phyloP scores from a whole-genome alignment of 1,284 basidiomycete species.

The Cryptococcus wingfieldii region DNA sequence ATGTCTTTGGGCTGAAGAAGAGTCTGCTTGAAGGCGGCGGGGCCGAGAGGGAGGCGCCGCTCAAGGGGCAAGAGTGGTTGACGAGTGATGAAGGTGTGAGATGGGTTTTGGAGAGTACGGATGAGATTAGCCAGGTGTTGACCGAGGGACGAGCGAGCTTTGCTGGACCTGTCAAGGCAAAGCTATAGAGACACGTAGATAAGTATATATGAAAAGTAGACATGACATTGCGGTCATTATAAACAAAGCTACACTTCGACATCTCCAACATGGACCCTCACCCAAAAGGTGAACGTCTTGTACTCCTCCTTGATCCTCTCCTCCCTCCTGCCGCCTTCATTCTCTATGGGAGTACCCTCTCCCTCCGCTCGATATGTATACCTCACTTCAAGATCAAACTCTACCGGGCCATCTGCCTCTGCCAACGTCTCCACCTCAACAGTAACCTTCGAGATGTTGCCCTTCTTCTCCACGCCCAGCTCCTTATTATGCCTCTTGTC shows the following conservation, averaged over 20 bases:
- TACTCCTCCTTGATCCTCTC: conserved; percentile 33
- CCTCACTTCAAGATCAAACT: conserved; percentile 72
- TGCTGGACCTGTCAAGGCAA: conserved; percentile 10
- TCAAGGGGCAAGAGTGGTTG: conserved; percentile 70
- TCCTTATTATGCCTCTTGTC: conserved; percentile 13
- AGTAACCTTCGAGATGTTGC: conserved; percentile 77
- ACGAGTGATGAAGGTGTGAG: conserved; percentile 82
- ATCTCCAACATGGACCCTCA: conserved; percentile 34
- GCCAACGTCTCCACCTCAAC: conserved; percentile 32
- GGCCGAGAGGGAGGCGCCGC: conserved; percentile 57
- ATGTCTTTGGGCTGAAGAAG: conserved; percentile 77
- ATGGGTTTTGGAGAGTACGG: conserved; percentile 86
- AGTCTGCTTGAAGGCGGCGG: conserved; percentile 60
- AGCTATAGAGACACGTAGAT: no score
- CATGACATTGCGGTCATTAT: no score
- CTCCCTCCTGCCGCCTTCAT: conserved; percentile 6
- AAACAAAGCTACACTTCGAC: conserved; percentile 8
- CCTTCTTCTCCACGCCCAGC: conserved; percentile 53
- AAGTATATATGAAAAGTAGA: no score
- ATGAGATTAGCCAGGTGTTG: conserved; percentile 52
- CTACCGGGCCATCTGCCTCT: conserved; percentile 21
- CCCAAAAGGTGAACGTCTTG: conserved; percentile 48
- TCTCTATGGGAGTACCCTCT: conserved; percentile 13
- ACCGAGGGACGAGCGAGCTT: conserved; percentile 22
- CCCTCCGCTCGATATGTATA: conserved; percentile 91